Base-by-base conservation (phyloP, 2,329 filamentous ascomycete species). In the Neophaeococcomyces aloes region DNA sequence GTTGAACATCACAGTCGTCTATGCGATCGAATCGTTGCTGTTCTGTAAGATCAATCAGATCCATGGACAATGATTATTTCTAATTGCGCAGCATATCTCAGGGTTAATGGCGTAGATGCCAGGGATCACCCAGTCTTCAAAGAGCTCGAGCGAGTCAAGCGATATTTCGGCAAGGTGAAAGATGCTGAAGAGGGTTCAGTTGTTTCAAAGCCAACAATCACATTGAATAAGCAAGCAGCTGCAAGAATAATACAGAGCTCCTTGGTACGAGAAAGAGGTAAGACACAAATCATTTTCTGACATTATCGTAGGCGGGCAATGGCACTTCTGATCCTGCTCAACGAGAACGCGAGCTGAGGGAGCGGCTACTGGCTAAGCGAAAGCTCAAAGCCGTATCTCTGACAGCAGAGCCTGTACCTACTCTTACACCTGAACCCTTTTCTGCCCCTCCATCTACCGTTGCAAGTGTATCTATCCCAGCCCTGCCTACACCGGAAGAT, bases 121-220 rank as follows among this genome's bases (percentile, higher is more conserved):
- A 86, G 83, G 61, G 74, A 83, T 41, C 89, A 96, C 60, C 75
- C 85, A 21, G 78, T 98, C 47, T 91, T 86, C 65, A 74, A 75
- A 47, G 91, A 98, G 67, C 74, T 98, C 50, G 81, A 78, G 46
- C 79, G 91, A 45, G 81, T 96, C 42, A 86, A 81, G 62, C 83
- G 87, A 59, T 96, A 96, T 63, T 94, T 94, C 65, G 78, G 76
- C 47, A 98, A 96, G 68, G 89, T 96, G 61, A 86, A 91, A 59
- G 69, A 71, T 11, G 74, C 78, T 2, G 87, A 95, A 63, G 45
- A 42, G 29, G 32, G 35, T n/a, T 18, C 23, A 8, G 38, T 44
- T 8, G 73, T 70, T 5, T 74, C 76, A 1, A 71, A 74, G 3
- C 68, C 63, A 48, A 73, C 67, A 1, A 66, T 85, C 50, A 76